phyloP scores from a whole-genome alignment of 192 early-diverging fungal species.

The Mortierella alpina region DNA sequence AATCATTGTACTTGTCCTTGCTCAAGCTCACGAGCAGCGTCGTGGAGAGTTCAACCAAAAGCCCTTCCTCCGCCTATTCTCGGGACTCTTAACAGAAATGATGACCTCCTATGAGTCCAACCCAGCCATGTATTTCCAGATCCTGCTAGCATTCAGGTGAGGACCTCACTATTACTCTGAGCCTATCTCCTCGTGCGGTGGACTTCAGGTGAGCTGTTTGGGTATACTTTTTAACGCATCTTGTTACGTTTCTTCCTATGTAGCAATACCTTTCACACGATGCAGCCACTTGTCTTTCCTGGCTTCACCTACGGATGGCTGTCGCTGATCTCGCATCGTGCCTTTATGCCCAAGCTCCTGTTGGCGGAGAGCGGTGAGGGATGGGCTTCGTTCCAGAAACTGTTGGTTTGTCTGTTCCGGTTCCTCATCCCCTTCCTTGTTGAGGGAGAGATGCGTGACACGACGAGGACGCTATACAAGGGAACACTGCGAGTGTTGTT shows the following conservation, averaged over 20 bases:
- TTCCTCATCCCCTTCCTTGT: constrained; percentile 90
- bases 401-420: constrained; percentile 87
- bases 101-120: constrained; percentile 72
- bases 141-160: constrained; percentile 66
- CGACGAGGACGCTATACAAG: constrained; percentile 86
- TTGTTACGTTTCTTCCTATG: too few relatives aligned
- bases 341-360: constrained; percentile 90
- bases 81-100: constrained; percentile 82
- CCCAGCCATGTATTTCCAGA: constrained; percentile 77
- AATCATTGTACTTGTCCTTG: constrained; percentile 85
- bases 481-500: constrained; percentile 91
- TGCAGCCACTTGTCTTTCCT: constrained; percentile 89
- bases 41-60: constrained; percentile 87
- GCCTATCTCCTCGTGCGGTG: too few relatives aligned
- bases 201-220: too few relatives aligned
- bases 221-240: too few relatives aligned
- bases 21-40: constrained; percentile 85
- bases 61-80: constrained; percentile 91
- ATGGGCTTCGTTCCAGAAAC: constrained; percentile 90
- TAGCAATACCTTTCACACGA: constrained; percentile 83
- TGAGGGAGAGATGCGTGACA: constrained; percentile 76
- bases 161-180: too few relatives aligned
- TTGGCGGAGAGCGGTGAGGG: constrained; percentile 81
- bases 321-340: constrained; percentile 91
- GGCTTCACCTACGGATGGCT: constrained; percentile 97